A percentile compares a stretch with the other conserved stretches of the same genome.
phyloP scores from a whole-genome alignment of 768 basidiomycete genomes.

The Mycena capillaripes region DNA sequence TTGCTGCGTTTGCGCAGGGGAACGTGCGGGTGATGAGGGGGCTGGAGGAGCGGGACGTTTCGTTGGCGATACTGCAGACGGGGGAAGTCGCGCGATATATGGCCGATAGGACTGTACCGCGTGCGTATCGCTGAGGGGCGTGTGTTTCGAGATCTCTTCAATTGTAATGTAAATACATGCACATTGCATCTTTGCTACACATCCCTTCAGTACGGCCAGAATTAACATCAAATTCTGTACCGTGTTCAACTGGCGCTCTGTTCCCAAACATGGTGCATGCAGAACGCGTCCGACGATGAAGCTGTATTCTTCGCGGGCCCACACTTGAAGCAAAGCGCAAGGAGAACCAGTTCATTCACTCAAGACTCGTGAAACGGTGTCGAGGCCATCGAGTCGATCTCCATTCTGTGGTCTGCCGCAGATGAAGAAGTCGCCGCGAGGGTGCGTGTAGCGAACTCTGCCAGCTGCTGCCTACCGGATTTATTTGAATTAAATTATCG shows the following conservation, averaged over 20 bases:
- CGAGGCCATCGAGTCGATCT: conserved; percentile 82
- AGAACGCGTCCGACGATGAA: neutral
- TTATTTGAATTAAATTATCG: neutral
- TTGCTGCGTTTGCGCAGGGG: conserved; percentile 37
- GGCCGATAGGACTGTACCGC: conserved; percentile 1
- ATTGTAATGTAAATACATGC: neutral
- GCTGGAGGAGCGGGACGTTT: conserved; percentile 42
- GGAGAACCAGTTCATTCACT: neutral
- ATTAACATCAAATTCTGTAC: too few species aligned
- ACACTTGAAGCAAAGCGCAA: neutral
- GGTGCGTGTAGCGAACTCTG: conserved; percentile 62
- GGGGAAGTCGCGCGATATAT: conserved; percentile 24
- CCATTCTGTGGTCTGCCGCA: conserved; percentile 61
- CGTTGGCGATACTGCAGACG: conserved; percentile 1
- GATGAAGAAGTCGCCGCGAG: conserved; percentile 49
- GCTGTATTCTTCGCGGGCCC: neutral
- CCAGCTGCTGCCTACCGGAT: conserved; percentile 65
- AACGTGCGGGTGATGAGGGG: conserved; percentile 40
- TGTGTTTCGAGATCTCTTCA: neutral
- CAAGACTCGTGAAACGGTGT: conserved; percentile 65
- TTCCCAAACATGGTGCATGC: too few species aligned
- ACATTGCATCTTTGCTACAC: neutral
- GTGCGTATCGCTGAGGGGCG: conserved; percentile 13
- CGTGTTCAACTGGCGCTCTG: too few species aligned
- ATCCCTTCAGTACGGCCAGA: too few species aligned